These are phyloP conservation scores for Gastrolobium bilobum DNA, from an alignment of 306 rosid genomes.

Conservation along the genomic window DNA sequence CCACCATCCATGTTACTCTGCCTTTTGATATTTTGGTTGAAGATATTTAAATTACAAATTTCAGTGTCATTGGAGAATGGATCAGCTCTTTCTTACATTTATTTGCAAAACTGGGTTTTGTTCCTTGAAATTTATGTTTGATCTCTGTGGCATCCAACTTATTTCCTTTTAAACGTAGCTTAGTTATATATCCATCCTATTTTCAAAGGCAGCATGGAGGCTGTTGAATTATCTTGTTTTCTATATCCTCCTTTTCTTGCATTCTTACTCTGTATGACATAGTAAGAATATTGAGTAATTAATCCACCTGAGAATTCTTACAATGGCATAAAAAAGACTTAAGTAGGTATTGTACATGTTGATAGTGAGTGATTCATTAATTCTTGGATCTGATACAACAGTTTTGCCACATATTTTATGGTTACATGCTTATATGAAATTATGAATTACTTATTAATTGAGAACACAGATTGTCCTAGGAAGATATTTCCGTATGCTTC, in stretches of 20 bases:
- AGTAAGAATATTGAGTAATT: background rate
- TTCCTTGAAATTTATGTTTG: constrained; percentile 18
- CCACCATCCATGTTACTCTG: background rate
- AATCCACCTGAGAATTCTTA: background rate
- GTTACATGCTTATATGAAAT: constrained; percentile 17
- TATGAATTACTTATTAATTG: constrained; percentile 4
- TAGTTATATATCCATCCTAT: background rate
- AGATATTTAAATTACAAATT: background rate
- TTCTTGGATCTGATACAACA: constrained; percentile 15
- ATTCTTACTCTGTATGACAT: constrained; percentile 17
- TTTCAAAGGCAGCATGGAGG: background rate
- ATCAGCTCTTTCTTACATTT: constrained; percentile 2
- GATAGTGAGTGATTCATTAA: constrained; percentile 22
- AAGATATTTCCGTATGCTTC: constrained; percentile 4
- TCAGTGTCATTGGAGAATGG: background rate
- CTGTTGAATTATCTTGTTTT: constrained; percentile 5
- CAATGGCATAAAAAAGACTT: background rate
- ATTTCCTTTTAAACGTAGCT: background rate
- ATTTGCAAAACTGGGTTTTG: background rate
- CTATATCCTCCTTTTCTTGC: background rate
- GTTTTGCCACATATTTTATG: constrained; percentile 7
- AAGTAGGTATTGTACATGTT: background rate
- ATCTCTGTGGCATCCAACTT: background rate
- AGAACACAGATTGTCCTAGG: constrained; percentile 24
- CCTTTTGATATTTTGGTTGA: constrained; percentile 7